Base-by-base conservation (phyloP, 1,284 basidiomycete species). In the Phylloboletellus chloephorus region DNA sequence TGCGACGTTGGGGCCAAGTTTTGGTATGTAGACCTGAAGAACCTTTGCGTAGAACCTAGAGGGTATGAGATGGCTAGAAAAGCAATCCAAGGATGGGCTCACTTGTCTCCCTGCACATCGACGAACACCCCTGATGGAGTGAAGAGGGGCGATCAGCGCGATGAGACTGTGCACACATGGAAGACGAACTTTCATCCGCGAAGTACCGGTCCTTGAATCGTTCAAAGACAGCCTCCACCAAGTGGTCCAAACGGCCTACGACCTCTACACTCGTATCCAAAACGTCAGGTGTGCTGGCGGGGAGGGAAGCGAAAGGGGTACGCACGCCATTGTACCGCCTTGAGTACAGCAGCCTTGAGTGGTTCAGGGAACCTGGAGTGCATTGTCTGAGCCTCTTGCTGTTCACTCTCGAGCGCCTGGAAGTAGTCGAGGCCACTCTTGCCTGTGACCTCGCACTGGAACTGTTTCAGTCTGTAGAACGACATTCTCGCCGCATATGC, bases 201-300 rank as follows among this genome's bases (percentile, higher is more conserved):
- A 92, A 98, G 68, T 93, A 98, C 25, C 95, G 79, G 67, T 97
- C 85, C 55, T 92, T 90, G 74, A 93, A 97, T 31, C 95, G 82
- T 51, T 98, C 95, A 60, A 82, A 96, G 28, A 97, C 87, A 37
- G 83, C 82, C 63, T 98, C 95, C 4, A 95, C 91, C 12, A 98
- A 74, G 54, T 89, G 85, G 67, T 98, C 95, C 43, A 98, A 73
- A 48, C 95, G 85, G 30, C 94, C 93, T 64, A 96, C 88, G 52
- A 97, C 86, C 78, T 92, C 93, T 96, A 65, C 29, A 52, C 52
- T 49, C 42, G 48, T 39, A 48, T 37, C 21, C 45, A 16, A 49
- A 16, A 35, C 16, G 50, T 56, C 36, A 49, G 40, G 19, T 4
- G 41, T 47, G 44, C 46, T 40, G 48, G 33, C 35, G 47, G 43